These are phyloP conservation scores for Trichoderma sp. DNA, from an alignment of 2,329 filamentous ascomycete species.

Conservation along the genomic window DNA sequence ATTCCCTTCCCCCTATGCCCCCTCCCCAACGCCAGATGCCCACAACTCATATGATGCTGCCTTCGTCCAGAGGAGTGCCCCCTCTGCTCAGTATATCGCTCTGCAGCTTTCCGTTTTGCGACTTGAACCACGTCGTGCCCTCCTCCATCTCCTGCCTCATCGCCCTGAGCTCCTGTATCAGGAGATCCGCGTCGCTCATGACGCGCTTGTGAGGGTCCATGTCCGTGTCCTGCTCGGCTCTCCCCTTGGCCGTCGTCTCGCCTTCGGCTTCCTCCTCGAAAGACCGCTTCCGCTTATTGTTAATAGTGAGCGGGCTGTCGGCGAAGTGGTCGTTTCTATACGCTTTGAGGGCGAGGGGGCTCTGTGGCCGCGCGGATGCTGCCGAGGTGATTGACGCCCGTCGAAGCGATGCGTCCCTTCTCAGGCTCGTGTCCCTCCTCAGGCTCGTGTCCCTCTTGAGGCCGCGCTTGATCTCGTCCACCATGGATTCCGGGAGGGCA, in stretches of 20 bases:
- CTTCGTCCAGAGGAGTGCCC: slow-evolving; percentile 43
- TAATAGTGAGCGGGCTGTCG: slow-evolving; percentile 14
- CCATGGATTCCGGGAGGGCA: slow-evolving; percentile 55
- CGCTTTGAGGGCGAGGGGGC: slow-evolving; percentile 8
- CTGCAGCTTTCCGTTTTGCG: slow-evolving; percentile 49
- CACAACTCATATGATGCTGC: slow-evolving; percentile 34
- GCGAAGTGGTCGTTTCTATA: background rate
- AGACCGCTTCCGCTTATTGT: slow-evolving; percentile 34
- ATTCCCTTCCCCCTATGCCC: slow-evolving; percentile 1
- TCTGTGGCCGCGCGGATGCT: slow-evolving; percentile 1
- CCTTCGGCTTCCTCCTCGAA: slow-evolving; percentile 26
- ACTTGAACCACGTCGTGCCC: slow-evolving; percentile 50
- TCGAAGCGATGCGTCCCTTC: slow-evolving; percentile 34
- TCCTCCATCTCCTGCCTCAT: slow-evolving; percentile 51
- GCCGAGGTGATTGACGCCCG: slow-evolving; percentile 25
- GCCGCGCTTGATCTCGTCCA: slow-evolving; percentile 47
- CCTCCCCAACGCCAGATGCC: background rate
- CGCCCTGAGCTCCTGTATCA: slow-evolving; percentile 46
- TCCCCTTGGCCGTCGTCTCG: slow-evolving; percentile 2
- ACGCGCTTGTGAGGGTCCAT: slow-evolving; percentile 42
- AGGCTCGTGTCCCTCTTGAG: slow-evolving; percentile 44
- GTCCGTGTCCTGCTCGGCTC: background rate
- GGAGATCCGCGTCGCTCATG: slow-evolving; percentile 47
- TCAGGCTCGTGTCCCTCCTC: slow-evolving; percentile 29
- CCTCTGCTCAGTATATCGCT: slow-evolving; percentile 42